These are phyloP conservation scores for Lentinula novae-zelandiae DNA, from an alignment of 1,284 basidiomycete genomes.

Conservation along the genomic window DNA sequence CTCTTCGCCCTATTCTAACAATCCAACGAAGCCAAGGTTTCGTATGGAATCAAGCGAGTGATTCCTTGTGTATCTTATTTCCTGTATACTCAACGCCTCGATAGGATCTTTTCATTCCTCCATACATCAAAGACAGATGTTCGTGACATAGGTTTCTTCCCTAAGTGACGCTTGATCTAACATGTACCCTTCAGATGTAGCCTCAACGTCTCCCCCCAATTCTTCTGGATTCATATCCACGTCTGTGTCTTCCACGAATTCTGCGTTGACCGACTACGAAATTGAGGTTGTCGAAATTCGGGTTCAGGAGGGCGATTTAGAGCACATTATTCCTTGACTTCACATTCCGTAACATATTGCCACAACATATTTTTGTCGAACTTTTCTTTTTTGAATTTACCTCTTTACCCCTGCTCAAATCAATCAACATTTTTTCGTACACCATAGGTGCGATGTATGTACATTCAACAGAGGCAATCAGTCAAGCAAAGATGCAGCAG, in stretches of 20 bases:
- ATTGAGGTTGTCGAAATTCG: constrained; percentile 83
- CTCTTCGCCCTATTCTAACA: constrained; percentile 74
- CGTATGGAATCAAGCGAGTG: constrained; percentile 78
- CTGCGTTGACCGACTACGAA: constrained; percentile 66
- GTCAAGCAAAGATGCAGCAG: too few relatives aligned
- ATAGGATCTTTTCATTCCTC: constrained; percentile 78
- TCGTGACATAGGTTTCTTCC: constrained; percentile 30
- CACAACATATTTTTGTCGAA: too few relatives aligned
- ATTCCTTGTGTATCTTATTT: constrained; percentile 4
- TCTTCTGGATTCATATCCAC: constrained; percentile 61
- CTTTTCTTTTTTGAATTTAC: too few relatives aligned
- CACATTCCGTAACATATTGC: background rate
- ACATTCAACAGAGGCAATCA: too few relatives aligned
- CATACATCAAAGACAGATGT: constrained; percentile 86
- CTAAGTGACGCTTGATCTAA: background rate
- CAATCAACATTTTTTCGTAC: too few relatives aligned
- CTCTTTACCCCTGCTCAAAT: too few relatives aligned
- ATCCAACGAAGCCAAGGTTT: constrained; percentile 84
- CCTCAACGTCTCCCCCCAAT: constrained; percentile 76
- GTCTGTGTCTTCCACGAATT: constrained; percentile 63
- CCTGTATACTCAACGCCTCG: constrained; percentile 3
- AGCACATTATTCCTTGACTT: constrained; percentile 59
- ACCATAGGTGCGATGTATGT: too few relatives aligned
- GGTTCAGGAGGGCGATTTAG: constrained; percentile 70
- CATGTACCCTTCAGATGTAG: constrained; percentile 51